Percentiles rank a stretch among this genome's conserved stretches.
Conservation (phyloP, 441 rosid genomes). For the Jatropha multifida region DNA sequence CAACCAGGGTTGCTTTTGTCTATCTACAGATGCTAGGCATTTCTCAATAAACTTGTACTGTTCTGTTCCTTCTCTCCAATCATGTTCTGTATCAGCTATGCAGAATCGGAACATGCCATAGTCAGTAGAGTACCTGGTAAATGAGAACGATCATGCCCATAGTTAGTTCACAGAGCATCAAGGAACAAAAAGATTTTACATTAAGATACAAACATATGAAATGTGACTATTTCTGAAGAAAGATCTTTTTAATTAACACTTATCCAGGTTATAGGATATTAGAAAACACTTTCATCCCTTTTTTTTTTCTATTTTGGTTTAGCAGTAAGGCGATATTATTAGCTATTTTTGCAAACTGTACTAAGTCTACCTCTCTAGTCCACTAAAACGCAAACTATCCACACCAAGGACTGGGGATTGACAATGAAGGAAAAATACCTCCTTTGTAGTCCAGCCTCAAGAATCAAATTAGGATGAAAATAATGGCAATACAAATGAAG, state of each 20-base stretch:
- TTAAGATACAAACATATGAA: not conserved
- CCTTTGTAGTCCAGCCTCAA: no score
- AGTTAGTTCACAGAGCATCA: not conserved
- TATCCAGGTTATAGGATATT: not conserved
- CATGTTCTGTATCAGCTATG: conserved; percentile 78
- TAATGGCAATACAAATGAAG: not conserved
- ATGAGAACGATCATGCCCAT: not conserved
- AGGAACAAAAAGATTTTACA: not conserved
- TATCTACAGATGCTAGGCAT: conserved; percentile 71
- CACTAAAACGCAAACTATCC: no score
- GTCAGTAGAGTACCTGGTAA: conserved; percentile 66
- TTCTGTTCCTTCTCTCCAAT: conserved; percentile 89
- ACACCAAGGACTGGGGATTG: no score
- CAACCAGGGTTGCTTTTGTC: conserved; percentile 84
- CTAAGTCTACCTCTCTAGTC: no score
- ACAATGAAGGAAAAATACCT: no score
- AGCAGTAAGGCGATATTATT: no score
- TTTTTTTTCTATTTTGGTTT: no score
- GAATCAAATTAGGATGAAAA: no score
- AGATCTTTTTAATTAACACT: not conserved
- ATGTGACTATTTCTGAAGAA: not conserved
- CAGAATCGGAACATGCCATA: conserved; percentile 92
- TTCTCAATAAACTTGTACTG: conserved; percentile 73
- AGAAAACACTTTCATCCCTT: not conserved
- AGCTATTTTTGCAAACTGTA: no score